Percentiles rank a stretch among this genome's conserved stretches.
phyloP scores from a whole-genome alignment of 306 rosid genomes.

The Prunus salicina region DNA sequence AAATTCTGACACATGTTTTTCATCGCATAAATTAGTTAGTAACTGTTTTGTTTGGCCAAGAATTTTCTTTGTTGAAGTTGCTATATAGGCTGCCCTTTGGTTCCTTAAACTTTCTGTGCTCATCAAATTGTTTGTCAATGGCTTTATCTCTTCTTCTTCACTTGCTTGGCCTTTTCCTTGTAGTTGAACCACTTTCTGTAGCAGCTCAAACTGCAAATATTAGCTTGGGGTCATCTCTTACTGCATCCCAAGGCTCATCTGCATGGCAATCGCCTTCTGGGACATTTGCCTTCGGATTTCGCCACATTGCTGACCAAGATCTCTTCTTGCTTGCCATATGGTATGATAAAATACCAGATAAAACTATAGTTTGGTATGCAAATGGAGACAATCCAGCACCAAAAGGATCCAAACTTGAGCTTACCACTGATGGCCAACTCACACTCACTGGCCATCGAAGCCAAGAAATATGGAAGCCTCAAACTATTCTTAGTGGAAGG shows the following conservation, averaged over 20 bases:
- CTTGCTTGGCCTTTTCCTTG: not conserved
- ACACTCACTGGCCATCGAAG: not conserved
- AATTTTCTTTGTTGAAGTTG: not conserved
- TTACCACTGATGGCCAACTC: conserved; percentile 6
- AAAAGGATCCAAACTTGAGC: conserved; percentile 9
- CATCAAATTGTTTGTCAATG: not conserved
- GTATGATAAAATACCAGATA: conserved; percentile 13
- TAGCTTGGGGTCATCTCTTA: not conserved
- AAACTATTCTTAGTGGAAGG: not conserved
- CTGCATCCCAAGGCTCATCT: not conserved
- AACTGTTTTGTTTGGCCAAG: not conserved
- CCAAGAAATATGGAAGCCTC: not conserved
- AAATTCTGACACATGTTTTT: not conserved
- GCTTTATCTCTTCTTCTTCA: not conserved
- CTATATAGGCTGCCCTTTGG: not conserved
- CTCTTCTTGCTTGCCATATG: conserved; percentile 21
- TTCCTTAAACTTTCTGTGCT: not conserved
- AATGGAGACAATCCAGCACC: conserved; percentile 23
- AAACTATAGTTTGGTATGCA: conserved; percentile 31
- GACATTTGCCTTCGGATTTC: conserved; percentile 4
- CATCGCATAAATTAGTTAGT: too few species aligned
- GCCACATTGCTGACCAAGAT: not conserved
- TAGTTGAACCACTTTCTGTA: not conserved
- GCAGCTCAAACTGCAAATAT: conserved; percentile 8
- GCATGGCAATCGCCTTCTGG: conserved; percentile 5